A percentile compares a stretch with the other conserved stretches of the same genome.
Evolutionary conservation across 148 eudicot genomes (phyloP).

Genomic region (Rheum nobile): DNA sequence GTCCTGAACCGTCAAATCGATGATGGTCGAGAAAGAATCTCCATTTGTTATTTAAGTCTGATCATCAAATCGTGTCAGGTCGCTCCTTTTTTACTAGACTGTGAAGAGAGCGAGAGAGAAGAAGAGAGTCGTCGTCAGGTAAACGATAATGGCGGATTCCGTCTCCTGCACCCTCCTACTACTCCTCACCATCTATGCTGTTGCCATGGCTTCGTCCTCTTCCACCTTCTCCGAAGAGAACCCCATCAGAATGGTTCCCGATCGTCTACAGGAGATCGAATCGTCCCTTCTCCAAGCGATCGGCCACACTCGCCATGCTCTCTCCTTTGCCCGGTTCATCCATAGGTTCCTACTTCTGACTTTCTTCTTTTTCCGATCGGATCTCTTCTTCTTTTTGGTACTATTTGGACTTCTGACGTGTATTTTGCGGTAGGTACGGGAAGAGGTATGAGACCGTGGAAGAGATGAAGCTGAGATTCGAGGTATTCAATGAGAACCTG

Average conservation of each 20-base stretch:
- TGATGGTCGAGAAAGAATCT: neutral
- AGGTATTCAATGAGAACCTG: slow-evolving; percentile 57
- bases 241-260: slow-evolving; percentile 69
- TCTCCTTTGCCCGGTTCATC: slow-evolving; percentile 83
- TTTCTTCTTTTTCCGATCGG: neutral
- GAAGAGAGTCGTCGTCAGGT: neutral
- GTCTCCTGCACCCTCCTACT: slow-evolving; percentile 16
- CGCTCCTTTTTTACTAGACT: neutral
- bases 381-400: neutral
- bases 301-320: slow-evolving; percentile 56
- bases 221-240: slow-evolving; percentile 54
- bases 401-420: neutral
- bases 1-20: too few relatives aligned
- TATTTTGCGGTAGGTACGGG: slow-evolving; percentile 40
- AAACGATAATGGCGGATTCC: neutral
- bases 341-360: slow-evolving; percentile 29
- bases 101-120: neutral
- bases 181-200: slow-evolving; percentile 16
- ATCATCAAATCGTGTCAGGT: neutral
- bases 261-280: slow-evolving; percentile 39
- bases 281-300: slow-evolving; percentile 30
- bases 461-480: slow-evolving; percentile 56
- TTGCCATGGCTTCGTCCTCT: slow-evolving; percentile 22
- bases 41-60: neutral
- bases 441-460: slow-evolving; percentile 63